Evolutionary conservation across 75 land plant genomes (phyloP), one percentile per base, ranked within the genome.

Genomic region (Selaginella tamariscina): DNA sequence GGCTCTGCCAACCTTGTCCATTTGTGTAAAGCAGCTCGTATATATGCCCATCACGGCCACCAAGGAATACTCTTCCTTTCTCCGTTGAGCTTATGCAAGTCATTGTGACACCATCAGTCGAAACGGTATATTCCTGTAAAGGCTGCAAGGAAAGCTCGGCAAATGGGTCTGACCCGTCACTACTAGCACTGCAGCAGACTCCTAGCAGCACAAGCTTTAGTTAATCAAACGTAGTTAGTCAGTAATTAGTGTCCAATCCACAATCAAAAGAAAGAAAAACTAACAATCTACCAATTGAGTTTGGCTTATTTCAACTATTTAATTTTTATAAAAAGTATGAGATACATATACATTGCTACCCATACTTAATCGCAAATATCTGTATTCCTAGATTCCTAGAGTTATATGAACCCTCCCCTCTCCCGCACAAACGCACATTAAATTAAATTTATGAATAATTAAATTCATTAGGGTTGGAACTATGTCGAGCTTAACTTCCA

Each of bases 91-190:
- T 72, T 20, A 95, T 80, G 70, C 99, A 88, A 39, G 92, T 91
- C 97, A 88, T 88, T 15, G 89, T 86, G 29, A 90, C 82, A 27
- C 99, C 99, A 82, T 91, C 99, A 26, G 97, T 86, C 56, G 97
- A 82, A 24, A 95, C 79, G 0, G 84, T 84, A 65, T 95, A 95
- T 64, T 88, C 93, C 2, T 88, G 99, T 69, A 95, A 73, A 32
- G 87, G 85, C 62, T 95, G 99, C 29, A 95, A 67, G 2, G 93
- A 76, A 30, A 95, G 68, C 71, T 95, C 97, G 11, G 79, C 85
- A 83, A 77, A 88, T 64, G 92, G 92, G 79, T 91, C 97, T 13
- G 77, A 65, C 55, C 92, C 89, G 75, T 85, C 97, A 59, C 73
- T 80, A 26, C 78, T 82, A 56, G 72, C 82, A 73, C 86, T 71